Evolutionary conservation across 441 rosid genomes (phyloP).

Genomic region (Populus hybrid): DNA sequence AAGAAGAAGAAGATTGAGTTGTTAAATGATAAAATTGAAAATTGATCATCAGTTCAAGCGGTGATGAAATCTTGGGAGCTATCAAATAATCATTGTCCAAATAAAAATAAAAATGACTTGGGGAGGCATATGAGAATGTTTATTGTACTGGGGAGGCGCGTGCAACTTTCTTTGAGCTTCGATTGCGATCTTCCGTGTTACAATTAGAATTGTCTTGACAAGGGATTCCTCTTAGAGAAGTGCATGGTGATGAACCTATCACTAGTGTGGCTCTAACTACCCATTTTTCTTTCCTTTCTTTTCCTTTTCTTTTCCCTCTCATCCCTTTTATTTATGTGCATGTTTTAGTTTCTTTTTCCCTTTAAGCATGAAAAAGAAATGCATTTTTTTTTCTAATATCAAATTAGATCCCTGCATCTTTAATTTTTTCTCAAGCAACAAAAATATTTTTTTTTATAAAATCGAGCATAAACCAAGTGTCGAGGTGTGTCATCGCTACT

Average conservation of each 20-base stretch:
- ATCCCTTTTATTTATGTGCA: not conserved
- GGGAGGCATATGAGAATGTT: fast-evolving
- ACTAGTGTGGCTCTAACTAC: not conserved
- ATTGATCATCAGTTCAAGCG: fast-evolving
- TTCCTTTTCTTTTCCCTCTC: not conserved
- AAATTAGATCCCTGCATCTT: no score
- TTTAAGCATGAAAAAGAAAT: no score
- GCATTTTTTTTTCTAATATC: no score
- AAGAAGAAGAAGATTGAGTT: not conserved
- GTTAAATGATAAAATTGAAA: not conserved
- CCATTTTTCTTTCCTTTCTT: no score
- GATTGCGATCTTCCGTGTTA: no score
- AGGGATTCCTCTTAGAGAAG: not conserved
- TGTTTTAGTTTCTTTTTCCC: no score
- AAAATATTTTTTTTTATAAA: no score
- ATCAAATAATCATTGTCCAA: not conserved
- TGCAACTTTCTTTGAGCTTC: no score
- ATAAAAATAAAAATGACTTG: not conserved
- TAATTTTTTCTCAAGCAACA: no score
- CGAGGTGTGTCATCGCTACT: no score
- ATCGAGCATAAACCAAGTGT: no score
- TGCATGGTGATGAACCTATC: not conserved
- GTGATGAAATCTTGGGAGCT: not conserved
- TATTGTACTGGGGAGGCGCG: no score
- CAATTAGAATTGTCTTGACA: not conserved